A percentile compares a stretch with the other conserved stretches of the same genome.
These are phyloP conservation scores for Erysimum cheiranthoides DNA, from an alignment of 345 rosid species.

Conservation along the genomic window DNA sequence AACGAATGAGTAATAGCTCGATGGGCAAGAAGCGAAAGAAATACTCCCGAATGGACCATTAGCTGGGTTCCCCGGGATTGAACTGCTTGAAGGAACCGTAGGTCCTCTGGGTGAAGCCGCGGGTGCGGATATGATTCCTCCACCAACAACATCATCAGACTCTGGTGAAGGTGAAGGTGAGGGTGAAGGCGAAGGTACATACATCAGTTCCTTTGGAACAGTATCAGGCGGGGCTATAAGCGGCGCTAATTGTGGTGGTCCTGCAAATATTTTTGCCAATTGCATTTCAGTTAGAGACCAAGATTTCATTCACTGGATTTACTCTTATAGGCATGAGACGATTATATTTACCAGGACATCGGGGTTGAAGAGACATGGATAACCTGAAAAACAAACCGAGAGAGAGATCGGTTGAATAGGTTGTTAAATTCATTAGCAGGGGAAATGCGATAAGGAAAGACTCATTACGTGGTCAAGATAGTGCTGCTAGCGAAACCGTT, in stretches of 20 bases:
- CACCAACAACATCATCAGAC: constrained; percentile 45
- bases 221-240: constrained; percentile 81
- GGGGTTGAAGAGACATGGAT: constrained; percentile 83
- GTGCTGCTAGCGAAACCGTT: constrained; percentile 81
- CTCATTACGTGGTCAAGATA: constrained; percentile 68
- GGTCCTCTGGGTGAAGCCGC: constrained; percentile 56
- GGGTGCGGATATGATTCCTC: constrained; percentile 16
- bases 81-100: constrained; percentile 59
- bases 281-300: constrained; percentile 25
- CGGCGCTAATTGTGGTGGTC: constrained; percentile 67
- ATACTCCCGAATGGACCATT: constrained; percentile 65
- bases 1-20: constrained; percentile 39
- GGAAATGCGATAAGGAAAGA: neutral
- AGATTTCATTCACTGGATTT: neutral
- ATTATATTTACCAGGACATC: constrained; percentile 74
- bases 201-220: constrained; percentile 55
- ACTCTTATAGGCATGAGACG: neutral
- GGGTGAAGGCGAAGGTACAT: constrained; percentile 59
- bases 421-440: neutral
- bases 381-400: constrained; percentile 54
- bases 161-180: constrained; percentile 33
- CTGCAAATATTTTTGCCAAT: constrained; percentile 53
- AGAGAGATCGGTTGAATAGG: constrained; percentile 6
- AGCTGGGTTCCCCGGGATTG: constrained; percentile 65
- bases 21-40: constrained; percentile 51